Evolutionary conservation across 495 filamentous ascomycete species (phyloP).

Genomic region (Neurospora sp.): DNA sequence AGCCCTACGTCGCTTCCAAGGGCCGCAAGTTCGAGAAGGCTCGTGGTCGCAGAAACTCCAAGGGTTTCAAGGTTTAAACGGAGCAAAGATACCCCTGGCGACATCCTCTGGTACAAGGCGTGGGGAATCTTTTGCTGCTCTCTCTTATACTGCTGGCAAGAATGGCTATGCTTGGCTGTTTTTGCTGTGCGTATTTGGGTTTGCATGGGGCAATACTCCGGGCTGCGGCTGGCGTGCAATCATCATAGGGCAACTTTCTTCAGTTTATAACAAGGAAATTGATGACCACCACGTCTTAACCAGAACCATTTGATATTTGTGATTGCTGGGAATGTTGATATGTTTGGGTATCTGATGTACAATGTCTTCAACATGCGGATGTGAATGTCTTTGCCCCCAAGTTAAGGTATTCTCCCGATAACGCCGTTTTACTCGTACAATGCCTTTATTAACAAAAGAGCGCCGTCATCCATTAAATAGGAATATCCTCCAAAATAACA

Average conservation of each 20-base stretch:
- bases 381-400: neutral
- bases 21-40: slow-evolving; percentile 98
- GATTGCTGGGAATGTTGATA: neutral
- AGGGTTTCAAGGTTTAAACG: slow-evolving; percentile 96
- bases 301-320: neutral
- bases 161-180: neutral
- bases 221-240: neutral
- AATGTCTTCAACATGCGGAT: neutral
- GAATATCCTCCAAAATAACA: slow-evolving; percentile 22
- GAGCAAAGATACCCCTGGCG: slow-evolving; percentile 12
- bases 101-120: slow-evolving; percentile 5
- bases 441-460: neutral
- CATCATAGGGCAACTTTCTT: neutral
- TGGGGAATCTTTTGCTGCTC: slow-evolving; percentile 8
- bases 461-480: neutral
- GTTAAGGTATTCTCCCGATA: neutral
- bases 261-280: neutral
- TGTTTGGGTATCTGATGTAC: neutral
- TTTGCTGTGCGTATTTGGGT: neutral
- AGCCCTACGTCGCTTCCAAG: slow-evolving; percentile 95
- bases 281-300: neutral
- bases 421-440: neutral
- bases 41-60: slow-evolving; percentile 91
- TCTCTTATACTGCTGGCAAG: slow-evolving; percentile 1
- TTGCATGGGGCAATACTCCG: neutral